Evolutionary conservation across 2,329 filamentous ascomycete genomes (phyloP).

Genomic region (Epichloe elymi): DNA sequence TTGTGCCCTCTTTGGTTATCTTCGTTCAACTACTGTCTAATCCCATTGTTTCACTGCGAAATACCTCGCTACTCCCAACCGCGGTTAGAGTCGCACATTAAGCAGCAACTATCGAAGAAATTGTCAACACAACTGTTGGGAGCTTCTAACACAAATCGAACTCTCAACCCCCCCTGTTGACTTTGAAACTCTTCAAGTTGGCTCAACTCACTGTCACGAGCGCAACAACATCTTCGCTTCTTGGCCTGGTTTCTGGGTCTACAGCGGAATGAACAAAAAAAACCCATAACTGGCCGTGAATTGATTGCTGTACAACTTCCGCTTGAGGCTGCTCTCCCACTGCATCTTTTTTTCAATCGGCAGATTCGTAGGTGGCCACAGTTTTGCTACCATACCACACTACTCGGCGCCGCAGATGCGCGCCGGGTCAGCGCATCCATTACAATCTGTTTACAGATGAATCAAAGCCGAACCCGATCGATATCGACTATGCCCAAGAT

Average conservation of each 20-base stretch:
- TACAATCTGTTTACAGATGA: neutral
- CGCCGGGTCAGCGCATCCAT: constrained; percentile 17
- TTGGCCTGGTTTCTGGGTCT: constrained; percentile 87
- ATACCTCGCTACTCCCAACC: neutral
- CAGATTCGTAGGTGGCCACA: constrained; percentile 5
- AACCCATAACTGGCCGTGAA: constrained; percentile 66
- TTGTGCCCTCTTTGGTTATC: neutral
- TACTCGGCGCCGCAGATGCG: constrained; percentile 24
- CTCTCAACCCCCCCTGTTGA: neutral
- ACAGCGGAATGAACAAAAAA: constrained; percentile 91
- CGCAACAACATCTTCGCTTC: constrained; percentile 72
- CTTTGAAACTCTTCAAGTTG: constrained; percentile 67
- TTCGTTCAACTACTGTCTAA: neutral
- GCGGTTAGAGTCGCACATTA: neutral
- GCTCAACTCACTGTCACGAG: constrained; percentile 63
- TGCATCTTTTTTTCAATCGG: neutral
- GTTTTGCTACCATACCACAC: constrained; percentile 17
- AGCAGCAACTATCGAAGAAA: neutral
- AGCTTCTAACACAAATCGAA: neutral
- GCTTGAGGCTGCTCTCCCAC: neutral
- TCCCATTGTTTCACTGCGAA: neutral
- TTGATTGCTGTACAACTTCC: neutral
- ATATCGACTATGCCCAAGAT: neutral
- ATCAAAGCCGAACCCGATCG: neutral
- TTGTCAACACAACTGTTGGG: neutral